Conservation (phyloP, 768 basidiomycete genomes). For the Phaeotremella fagi region DNA sequence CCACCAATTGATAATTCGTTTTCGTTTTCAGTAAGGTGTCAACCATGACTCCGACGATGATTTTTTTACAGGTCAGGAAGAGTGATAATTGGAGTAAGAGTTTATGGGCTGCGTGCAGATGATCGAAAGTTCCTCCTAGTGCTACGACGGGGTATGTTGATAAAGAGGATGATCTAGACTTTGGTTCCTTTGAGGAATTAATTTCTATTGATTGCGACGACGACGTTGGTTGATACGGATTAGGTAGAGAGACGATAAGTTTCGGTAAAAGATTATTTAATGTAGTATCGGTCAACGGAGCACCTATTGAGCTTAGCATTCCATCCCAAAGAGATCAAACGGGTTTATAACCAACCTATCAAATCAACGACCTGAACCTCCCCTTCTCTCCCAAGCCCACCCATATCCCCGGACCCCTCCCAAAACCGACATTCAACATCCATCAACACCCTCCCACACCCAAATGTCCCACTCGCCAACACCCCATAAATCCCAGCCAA, state of each 20-base stretch:
- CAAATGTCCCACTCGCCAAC: slow-evolving; percentile 64
- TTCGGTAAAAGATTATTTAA: no score
- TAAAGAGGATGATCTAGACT: no score
- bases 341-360: no score
- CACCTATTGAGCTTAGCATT: no score
- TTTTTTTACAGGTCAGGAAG: slow-evolving; percentile 69
- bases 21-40: slow-evolving; percentile 30
- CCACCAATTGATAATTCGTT: slow-evolving; percentile 23
- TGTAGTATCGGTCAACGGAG: no score
- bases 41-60: slow-evolving; percentile 75
- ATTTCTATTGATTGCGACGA: no score
- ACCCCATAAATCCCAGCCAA: slow-evolving; percentile 74
- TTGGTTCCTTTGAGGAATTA: no score
- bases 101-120: slow-evolving; percentile 94
- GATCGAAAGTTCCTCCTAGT: slow-evolving; percentile 95
- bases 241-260: not conserved
- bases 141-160: slow-evolving; percentile 62
- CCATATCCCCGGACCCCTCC: slow-evolving; percentile 52
- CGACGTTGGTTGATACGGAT: not conserved
- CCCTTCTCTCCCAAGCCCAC: slow-evolving; percentile 46
- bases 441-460: slow-evolving; percentile 65
- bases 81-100: slow-evolving; percentile 89
- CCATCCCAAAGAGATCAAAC: no score
- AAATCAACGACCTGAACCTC: no score
- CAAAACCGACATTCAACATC: slow-evolving; percentile 71